A percentile compares a stretch with the other conserved stretches of the same genome.
Evolutionary conservation across 2,329 filamentous ascomycete species (phyloP).

Genomic region (Monosporascus ibericus): DNA sequence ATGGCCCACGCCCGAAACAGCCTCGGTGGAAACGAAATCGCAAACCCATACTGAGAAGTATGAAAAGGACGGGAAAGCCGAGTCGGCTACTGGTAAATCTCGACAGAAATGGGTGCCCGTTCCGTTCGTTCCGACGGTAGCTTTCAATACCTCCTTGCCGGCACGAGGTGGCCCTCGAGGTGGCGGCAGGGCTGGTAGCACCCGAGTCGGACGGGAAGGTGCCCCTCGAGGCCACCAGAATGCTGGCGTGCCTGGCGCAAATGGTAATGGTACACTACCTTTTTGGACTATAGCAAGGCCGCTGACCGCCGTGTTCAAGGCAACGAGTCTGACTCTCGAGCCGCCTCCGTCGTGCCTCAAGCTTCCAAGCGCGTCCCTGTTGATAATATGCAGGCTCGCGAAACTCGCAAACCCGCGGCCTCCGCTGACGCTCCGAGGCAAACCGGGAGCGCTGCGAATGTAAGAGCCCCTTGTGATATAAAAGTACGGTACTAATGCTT

Average conservation of each 20-base stretch:
- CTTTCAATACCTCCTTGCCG: slow-evolving; percentile 78
- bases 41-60: slow-evolving; percentile 60
- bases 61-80: slow-evolving; percentile 56
- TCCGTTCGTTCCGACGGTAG: slow-evolving; percentile 75
- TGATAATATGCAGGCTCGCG: slow-evolving; percentile 34
- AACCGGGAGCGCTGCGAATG: slow-evolving; percentile 25
- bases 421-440: slow-evolving; percentile 39
- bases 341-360: slow-evolving; percentile 28
- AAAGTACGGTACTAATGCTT: slow-evolving; percentile 2
- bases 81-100: slow-evolving; percentile 39
- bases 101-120: slow-evolving; percentile 77
- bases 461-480: slow-evolving; percentile 27
- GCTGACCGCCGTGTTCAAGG: slow-evolving; percentile 18
- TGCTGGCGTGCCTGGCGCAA: slow-evolving; percentile 6
- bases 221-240: slow-evolving; percentile 13
- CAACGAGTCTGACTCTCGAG: slow-evolving; percentile 20
- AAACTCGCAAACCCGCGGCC: slow-evolving; percentile 39
- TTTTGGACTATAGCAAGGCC: background rate
- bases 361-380: slow-evolving; percentile 38
- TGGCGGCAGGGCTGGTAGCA: slow-evolving; percentile 31
- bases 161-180: slow-evolving; percentile 38
- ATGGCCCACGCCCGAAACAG: slow-evolving; percentile 87
- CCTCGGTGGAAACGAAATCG: slow-evolving; percentile 69
- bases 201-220: slow-evolving; percentile 23
- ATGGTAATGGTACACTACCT: slow-evolving; percentile 11